Conservation (phyloP, 169 alveolate genomes). For the Neospora caninum region DNA sequence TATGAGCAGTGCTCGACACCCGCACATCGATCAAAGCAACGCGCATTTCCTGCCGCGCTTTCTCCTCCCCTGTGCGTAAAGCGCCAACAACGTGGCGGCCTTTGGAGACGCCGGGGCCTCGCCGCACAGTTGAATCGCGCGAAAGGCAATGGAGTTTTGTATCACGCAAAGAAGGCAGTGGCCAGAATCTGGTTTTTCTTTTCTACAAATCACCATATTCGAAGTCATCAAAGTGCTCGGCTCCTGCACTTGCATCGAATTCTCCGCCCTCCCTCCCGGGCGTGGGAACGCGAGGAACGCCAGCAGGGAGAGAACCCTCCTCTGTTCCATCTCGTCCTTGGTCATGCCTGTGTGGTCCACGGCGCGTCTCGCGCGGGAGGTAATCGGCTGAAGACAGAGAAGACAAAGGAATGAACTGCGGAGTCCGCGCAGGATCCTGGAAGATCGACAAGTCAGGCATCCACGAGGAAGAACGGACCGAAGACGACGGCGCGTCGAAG, state of each 20-base stretch:
- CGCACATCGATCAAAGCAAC: too few relatives aligned
- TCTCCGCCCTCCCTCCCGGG: not conserved
- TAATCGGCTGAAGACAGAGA: not conserved
- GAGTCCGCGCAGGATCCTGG: not conserved
- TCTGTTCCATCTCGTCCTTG: too few relatives aligned
- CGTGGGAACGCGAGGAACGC: not conserved
- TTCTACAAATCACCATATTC: not conserved
- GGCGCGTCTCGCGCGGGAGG: not conserved
- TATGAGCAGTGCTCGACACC: too few relatives aligned
- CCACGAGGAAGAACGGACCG: not conserved
- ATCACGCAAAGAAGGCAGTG: too few relatives aligned
- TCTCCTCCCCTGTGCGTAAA: too few relatives aligned
- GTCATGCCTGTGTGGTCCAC: not conserved
- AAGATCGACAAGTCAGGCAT: not conserved
- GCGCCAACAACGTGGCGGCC: too few relatives aligned
- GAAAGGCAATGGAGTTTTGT: too few relatives aligned
- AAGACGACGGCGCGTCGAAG: not conserved
- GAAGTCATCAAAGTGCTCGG: not conserved
- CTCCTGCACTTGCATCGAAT: not conserved
- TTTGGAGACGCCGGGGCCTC: too few relatives aligned
- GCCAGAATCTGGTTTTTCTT: too few relatives aligned
- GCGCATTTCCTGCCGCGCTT: too few relatives aligned
- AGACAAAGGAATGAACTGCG: constrained; percentile 1
- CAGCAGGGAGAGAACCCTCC: not conserved
- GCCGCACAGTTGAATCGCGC: too few relatives aligned